Base-by-base conservation (phyloP, 2,329 filamentous ascomycete species). In the Fusarium begoniae region DNA sequence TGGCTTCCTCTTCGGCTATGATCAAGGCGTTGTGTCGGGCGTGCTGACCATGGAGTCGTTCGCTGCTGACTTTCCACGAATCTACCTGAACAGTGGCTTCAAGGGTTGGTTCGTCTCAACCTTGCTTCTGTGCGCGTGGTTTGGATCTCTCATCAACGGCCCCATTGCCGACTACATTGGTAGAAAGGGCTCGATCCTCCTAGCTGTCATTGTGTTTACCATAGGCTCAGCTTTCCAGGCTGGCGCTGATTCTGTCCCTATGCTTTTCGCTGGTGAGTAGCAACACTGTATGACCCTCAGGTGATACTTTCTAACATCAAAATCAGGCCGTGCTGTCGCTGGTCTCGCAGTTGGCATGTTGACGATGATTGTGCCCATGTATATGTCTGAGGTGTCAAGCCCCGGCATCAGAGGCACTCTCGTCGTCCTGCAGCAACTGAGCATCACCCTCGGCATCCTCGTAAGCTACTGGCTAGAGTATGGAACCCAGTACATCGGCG, bases 91-190 rank as follows among this genome's bases (percentile, higher is more conserved):
- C 10, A 81, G 83, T 8, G 83, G 84, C 9, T 78, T 79, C 53
- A 73, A 75, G 55, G 75, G 75, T n/a, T 78, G 86, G 40, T 87
- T 87, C 81, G 86, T 87, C 70, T 85, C 87, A 7, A 86, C 86
- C 17, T 85, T 84, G 17, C 78, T 88, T 10, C 79, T 88, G 1
- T 81, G 84, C 63, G 86, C 85, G 13, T 87, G 85, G 82, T 77
- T 86, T 61, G 86, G 86, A 6, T 86, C 86, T 7, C 76, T 87
- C 72, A 81, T 67, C 82, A 83, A 68, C 13, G 83, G 83, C 7
- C 81, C 83, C 48, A 63, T 83, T 13, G 80, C 81, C 45, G 81
- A 83, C 63, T 66, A 64, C 11, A 65, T 80, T 26, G 80, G 79
- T 5, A 76, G 81, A 24, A 81, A 80, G 41, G 77, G 79, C 22